These are phyloP conservation scores for Cladosporium sp. DNA, from an alignment of 2,329 filamentous ascomycete species.

Conservation along the genomic window DNA sequence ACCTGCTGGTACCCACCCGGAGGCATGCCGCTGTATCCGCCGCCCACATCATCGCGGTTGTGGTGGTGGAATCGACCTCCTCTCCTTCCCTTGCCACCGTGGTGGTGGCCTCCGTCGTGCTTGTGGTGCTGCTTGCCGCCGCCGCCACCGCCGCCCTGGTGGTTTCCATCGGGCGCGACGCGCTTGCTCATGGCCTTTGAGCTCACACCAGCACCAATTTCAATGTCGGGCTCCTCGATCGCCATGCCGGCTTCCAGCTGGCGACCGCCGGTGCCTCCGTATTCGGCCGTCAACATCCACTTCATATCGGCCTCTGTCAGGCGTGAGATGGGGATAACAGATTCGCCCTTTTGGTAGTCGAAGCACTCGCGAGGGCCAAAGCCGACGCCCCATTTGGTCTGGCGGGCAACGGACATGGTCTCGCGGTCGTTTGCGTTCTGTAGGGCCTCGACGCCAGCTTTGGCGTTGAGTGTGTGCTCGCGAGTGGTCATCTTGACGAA, in stretches of 20 bases:
- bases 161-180: conserved; percentile 30
- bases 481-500: conserved; percentile 99
- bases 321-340: conserved; percentile 86
- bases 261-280: conserved; percentile 84
- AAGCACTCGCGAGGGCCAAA: conserved; percentile 97
- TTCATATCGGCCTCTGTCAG: conserved; percentile 95
- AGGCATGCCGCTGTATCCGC: conserved; percentile 21
- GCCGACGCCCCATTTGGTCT: conserved; percentile 96
- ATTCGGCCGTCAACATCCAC: conserved; percentile 94
- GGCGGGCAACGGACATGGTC: conserved; percentile 62
- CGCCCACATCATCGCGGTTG: conserved; percentile 17
- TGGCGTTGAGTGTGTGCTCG: conserved; percentile 77
- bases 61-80: conserved; percentile 25
- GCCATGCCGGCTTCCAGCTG: conserved; percentile 80
- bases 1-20: conserved; percentile 18
- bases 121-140: conserved; percentile 2
- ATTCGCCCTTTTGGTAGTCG: conserved; percentile 89
- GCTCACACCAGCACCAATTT: conserved; percentile 95
- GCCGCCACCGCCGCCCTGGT: not conserved
- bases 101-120: conserved; percentile 13
- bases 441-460: conserved; percentile 89
- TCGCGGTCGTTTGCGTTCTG: conserved; percentile 73
- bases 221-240: conserved; percentile 96
- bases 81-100: conserved; percentile 22
- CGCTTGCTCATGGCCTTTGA: conserved; percentile 64